Conservation (phyloP, 305 asterid species). For the Fraxinus greggii region DNA sequence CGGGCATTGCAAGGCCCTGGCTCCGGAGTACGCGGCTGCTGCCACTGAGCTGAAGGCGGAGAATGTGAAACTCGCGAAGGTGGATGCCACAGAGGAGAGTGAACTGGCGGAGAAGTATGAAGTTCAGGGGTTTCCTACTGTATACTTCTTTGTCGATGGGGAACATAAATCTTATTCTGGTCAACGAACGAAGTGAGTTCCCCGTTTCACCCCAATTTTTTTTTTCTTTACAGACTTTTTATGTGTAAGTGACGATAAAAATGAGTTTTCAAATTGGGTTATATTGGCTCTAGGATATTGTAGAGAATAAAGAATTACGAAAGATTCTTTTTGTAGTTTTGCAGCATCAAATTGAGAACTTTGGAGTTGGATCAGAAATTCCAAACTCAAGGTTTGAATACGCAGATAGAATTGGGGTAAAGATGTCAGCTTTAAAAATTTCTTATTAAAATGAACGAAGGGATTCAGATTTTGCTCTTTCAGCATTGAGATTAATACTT, state of each 20-base stretch:
- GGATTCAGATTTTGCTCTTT: neutral
- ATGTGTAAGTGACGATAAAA: neutral
- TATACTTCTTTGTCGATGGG: constrained; percentile 67
- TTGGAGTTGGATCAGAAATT: neutral
- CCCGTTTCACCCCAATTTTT: neutral
- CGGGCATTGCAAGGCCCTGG: constrained; percentile 67
- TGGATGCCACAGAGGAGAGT: constrained; percentile 67
- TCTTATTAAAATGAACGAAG: neutral
- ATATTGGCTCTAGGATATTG: neutral
- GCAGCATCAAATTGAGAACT: neutral
- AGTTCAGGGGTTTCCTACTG: constrained; percentile 77
- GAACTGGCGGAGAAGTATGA: constrained; percentile 67
- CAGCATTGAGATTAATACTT: neutral
- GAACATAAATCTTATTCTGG: constrained; percentile 62
- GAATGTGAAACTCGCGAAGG: constrained; percentile 68
- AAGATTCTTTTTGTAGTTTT: neutral
- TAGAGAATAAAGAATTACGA: neutral
- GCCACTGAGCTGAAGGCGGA: constrained; percentile 64
- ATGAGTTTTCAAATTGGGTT: neutral
- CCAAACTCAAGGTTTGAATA: neutral
- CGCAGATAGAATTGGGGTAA: neutral
- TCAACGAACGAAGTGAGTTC: constrained; percentile 67
- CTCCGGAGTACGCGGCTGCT: constrained; percentile 84
- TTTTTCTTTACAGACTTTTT: neutral
- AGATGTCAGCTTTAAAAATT: neutral